These are phyloP conservation scores for Lasiodiplodia hormozganensis DNA, from an alignment of 2,329 filamentous ascomycete species.

Conservation along the genomic window DNA sequence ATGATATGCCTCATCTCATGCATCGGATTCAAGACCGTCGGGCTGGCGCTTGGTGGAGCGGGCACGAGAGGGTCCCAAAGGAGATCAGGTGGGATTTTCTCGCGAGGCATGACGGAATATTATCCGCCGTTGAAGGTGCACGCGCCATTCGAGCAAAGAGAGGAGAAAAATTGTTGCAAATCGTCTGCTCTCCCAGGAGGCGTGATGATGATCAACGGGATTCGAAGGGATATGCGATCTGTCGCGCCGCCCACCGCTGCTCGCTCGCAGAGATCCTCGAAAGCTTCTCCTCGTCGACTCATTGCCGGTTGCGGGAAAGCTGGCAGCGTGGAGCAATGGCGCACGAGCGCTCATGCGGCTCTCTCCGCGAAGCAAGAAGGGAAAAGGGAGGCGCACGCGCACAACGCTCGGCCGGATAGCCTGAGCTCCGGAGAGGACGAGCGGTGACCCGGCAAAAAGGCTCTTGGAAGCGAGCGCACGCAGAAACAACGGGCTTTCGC, in stretches of 20 bases:
- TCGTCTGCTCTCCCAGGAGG: not conserved
- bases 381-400: constrained; percentile 8
- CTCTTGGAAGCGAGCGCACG: not conserved
- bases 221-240: constrained; percentile 8
- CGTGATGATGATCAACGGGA: constrained; percentile 14
- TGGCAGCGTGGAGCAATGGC: constrained; percentile 6
- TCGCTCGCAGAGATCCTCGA: constrained; percentile 16
- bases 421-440: constrained; percentile 3
- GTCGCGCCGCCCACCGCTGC: constrained; percentile 1
- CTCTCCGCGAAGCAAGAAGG: not conserved
- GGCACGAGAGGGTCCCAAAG: not conserved
- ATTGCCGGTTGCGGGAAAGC: constrained; percentile 8
- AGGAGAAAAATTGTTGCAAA: not conserved
- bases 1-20: constrained; percentile 5
- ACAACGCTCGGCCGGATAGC: constrained; percentile 3
- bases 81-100: not conserved
- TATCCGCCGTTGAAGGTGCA: not conserved
- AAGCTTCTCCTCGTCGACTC: constrained; percentile 9
- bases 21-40: constrained; percentile 13
- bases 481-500: not conserved
- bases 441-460: constrained; percentile 13
- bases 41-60: not conserved
- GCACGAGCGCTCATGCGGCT: constrained; percentile 9
- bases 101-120: constrained; percentile 13
- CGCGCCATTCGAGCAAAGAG: not conserved